Evolutionary conservation across 75 land plant species (phyloP).

Genomic region (Chamaecyparis obtusa): DNA sequence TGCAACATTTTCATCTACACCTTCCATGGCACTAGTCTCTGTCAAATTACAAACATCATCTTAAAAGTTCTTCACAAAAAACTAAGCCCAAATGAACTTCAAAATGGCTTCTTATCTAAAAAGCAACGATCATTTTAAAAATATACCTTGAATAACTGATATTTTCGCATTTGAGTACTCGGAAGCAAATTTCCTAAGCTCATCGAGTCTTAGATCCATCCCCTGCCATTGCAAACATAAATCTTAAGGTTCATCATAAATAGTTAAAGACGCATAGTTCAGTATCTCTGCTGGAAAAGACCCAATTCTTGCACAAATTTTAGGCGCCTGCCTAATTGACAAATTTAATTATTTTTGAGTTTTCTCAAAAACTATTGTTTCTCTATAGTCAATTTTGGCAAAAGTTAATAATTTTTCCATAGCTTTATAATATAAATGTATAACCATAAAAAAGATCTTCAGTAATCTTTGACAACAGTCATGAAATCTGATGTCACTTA

Average conservation of each 20-base stretch:
- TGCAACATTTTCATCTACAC: conserved; percentile 44
- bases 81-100: neutral
- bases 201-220: conserved; percentile 20
- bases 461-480: too few species aligned
- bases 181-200: too few species aligned
- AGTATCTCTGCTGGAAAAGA: too few species aligned
- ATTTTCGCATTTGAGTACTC: too few species aligned
- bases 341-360: neutral
- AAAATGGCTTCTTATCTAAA: neutral
- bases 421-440: neutral
- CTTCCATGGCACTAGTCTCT: conserved; percentile 38
- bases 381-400: neutral
- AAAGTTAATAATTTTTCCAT: neutral
- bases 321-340: neutral
- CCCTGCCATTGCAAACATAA: conserved; percentile 9
- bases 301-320: too few species aligned
- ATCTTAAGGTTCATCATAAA: neutral
- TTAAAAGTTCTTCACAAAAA: neutral
- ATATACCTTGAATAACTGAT: too few species aligned
- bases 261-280: too few species aligned
- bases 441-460: too few species aligned
- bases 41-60: neutral
- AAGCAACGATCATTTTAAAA: too few species aligned
- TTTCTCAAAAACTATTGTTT: neutral
- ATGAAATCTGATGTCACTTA: conserved; percentile 19